A percentile compares a stretch with the other conserved stretches of the same genome.
These are phyloP conservation scores for Pestalotiopsis sp. DNA, from an alignment of 2,329 filamentous ascomycete genomes.

Conservation along the genomic window DNA sequence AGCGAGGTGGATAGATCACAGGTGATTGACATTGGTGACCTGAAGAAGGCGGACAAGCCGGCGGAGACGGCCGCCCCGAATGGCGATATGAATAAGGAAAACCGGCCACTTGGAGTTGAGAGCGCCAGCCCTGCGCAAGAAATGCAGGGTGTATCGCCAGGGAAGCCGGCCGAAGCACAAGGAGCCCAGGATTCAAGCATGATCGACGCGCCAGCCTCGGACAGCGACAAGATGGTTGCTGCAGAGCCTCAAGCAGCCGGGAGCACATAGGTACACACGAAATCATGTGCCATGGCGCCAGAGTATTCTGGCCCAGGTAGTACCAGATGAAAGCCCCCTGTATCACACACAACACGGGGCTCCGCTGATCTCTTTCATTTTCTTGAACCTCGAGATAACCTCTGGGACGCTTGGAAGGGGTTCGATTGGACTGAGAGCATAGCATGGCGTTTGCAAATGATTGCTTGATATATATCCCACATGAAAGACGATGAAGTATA, in stretches of 20 bases:
- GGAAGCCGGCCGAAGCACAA: not conserved
- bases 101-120: constrained; percentile 29
- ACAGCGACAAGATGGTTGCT: not conserved
- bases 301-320: not conserved
- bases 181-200: constrained; percentile 2
- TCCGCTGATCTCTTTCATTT: not conserved
- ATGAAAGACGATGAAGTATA: too few species aligned
- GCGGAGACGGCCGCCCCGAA: constrained; percentile 16
- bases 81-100: constrained; percentile 48
- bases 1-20: constrained; percentile 48
- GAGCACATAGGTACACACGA: not conserved
- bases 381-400: not conserved
- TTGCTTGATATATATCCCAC: not conserved
- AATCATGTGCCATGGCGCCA: not conserved
- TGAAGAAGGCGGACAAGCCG: constrained; percentile 34
- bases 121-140: not conserved
- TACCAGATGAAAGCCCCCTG: too few species aligned
- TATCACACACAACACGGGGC: too few species aligned
- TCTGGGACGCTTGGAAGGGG: not conserved
- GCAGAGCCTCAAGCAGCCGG: not conserved
- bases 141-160: not conserved
- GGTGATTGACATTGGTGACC: constrained; percentile 32
- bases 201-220: not conserved
- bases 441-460: constrained; percentile 3
- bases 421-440: constrained; percentile 3